Base-by-base conservation (phyloP, 2,329 filamentous ascomycete species). In the Sclerotinia trifoliorum region DNA sequence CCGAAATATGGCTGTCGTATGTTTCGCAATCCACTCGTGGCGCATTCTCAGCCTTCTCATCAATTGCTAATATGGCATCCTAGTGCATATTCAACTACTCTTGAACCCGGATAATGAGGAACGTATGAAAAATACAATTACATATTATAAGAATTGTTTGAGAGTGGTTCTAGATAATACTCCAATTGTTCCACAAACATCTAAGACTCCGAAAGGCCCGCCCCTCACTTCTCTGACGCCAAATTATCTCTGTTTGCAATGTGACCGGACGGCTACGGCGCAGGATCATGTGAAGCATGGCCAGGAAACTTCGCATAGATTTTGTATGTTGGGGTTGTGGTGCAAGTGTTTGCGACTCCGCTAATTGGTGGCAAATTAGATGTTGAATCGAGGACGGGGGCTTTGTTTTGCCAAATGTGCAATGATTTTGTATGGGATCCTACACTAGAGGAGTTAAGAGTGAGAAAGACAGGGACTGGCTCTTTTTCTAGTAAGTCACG, bases 401-500 rank as follows among this genome's bases (percentile, higher is more conserved):
- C 87, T 62, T 81, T 95, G 8, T 94, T 90, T 79, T 95, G 92
- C 78, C 90, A 93, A 72, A 88, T 92, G 77, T 95, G 92, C 77
- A 86, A 91, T 76, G 92, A 95, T 77, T 88, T 92, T 71, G 89
- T 95, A 44, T 94, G 91, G 84, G 92, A 95, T 73, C 90, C 91
- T 7, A 91, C 90, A 7, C 82, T 95, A 6, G 92, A 95, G 76
- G 89, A 91, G 65, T 84, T 93, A 67, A 85, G 92, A 70, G 80
- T 92, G 54, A 84, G 88, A 68, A 91, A 92, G 78, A 86, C 89
- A 73, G 88, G 87, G 13, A 88, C 86, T 2, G 87, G 88, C 52
- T 86, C 85, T 26, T 89, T 88, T 73, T 85, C 85, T 72, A 86
- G 88, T 90, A 79, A 73, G 83, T 77, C n/a, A 17, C 13, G 24